These are phyloP conservation scores for Onygenales sp. DNA, from an alignment of 2,329 filamentous ascomycete species.

Conservation along the genomic window DNA sequence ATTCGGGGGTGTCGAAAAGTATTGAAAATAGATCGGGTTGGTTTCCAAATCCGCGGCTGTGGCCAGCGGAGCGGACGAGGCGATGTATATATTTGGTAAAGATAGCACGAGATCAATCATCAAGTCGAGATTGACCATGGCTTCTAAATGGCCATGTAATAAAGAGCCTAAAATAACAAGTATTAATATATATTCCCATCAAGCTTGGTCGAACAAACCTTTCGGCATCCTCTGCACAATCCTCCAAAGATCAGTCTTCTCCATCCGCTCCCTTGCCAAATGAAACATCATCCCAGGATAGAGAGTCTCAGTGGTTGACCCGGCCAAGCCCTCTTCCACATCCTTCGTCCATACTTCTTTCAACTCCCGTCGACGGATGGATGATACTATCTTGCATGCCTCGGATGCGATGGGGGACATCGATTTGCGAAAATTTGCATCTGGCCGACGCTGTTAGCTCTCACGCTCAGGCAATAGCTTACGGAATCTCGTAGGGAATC, in stretches of 20 bases:
- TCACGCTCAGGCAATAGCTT: neutral
- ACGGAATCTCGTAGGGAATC: neutral
- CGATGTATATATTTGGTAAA: slow-evolving; percentile 65
- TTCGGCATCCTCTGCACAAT: slow-evolving; percentile 85
- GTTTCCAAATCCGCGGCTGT: slow-evolving; percentile 45
- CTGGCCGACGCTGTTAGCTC: slow-evolving; percentile 6
- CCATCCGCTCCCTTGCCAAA: slow-evolving; percentile 73
- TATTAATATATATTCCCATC: neutral
- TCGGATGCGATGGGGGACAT: slow-evolving; percentile 70
- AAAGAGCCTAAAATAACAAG: slow-evolving; percentile 38
- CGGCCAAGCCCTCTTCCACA: slow-evolving; percentile 54
- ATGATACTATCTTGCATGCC: slow-evolving; percentile 69
- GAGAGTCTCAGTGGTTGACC: slow-evolving; percentile 45
- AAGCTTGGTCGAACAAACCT: slow-evolving; percentile 26
- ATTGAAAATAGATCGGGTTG: slow-evolving; percentile 54
- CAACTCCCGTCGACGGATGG: slow-evolving; percentile 70
- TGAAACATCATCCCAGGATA: slow-evolving; percentile 93
- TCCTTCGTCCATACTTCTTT: slow-evolving; percentile 65
- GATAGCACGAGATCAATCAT: slow-evolving; percentile 61
- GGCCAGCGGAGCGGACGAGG: slow-evolving; percentile 49
- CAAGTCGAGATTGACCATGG: slow-evolving; percentile 81
- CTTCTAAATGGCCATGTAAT: slow-evolving; percentile 80
- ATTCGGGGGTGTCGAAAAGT: slow-evolving; percentile 36
- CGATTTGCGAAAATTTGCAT: slow-evolving; percentile 28
- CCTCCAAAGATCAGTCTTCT: slow-evolving; percentile 72